phyloP scores from a whole-genome alignment of 2,329 filamentous ascomycete species.

The Aureobasidium sp. region DNA sequence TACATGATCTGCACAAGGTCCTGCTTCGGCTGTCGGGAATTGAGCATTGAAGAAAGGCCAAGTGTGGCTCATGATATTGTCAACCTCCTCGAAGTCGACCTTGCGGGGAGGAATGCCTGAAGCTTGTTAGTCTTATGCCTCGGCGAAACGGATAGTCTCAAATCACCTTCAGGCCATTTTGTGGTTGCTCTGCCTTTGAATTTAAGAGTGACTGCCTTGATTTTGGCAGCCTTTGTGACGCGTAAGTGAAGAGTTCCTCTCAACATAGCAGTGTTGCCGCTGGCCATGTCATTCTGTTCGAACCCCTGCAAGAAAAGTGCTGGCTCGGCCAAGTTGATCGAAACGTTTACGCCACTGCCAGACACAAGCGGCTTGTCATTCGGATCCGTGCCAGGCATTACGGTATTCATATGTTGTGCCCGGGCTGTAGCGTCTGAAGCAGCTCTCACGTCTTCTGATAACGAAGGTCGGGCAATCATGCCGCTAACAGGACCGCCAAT shows the following conservation, averaged over 20 bases:
- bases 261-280: constrained; percentile 70
- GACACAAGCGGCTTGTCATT: constrained; percentile 67
- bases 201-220: constrained; percentile 83
- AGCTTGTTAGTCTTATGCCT: not conserved
- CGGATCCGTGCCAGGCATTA: constrained; percentile 27
- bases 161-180: constrained; percentile 81
- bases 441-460: constrained; percentile 36
- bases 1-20: constrained; percentile 57
- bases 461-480: constrained; percentile 34
- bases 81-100: constrained; percentile 73
- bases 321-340: constrained; percentile 71
- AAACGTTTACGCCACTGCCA: constrained; percentile 67
- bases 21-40: constrained; percentile 51
- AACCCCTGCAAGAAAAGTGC: constrained; percentile 74
- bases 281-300: constrained; percentile 59
- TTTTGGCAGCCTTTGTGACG: constrained; percentile 82
- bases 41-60: constrained; percentile 88
- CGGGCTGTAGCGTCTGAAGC: constrained; percentile 26
- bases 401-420: not conserved
- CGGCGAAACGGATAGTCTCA: not conserved
- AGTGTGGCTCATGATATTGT: constrained; percentile 79
- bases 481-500: constrained; percentile 34
- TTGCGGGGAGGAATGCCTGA: constrained; percentile 79
- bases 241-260: constrained; percentile 76
- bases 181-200: constrained; percentile 80